phyloP scores from a whole-genome alignment of 2,329 filamentous ascomycete species.

The Ramichloridium luteum region DNA sequence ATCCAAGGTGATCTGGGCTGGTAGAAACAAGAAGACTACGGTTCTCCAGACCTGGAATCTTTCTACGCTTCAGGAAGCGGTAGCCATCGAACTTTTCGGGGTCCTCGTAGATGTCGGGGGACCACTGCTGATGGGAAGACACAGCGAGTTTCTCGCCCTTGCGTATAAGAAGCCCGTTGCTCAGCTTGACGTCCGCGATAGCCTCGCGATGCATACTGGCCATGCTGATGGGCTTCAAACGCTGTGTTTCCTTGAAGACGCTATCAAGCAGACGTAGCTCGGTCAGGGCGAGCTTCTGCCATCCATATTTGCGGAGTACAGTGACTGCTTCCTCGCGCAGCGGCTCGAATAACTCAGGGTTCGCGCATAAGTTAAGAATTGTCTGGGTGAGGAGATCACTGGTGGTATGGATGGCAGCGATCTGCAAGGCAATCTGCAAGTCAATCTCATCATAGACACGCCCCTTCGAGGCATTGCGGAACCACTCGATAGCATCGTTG shows the following conservation, averaged over 20 bases:
- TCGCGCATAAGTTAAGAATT: slow-evolving; percentile 14
- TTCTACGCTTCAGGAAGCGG: slow-evolving; percentile 14
- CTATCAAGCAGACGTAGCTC: slow-evolving; percentile 24
- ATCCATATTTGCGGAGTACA: slow-evolving; percentile 18
- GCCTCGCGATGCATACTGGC: slow-evolving; percentile 18
- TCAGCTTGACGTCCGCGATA: slow-evolving; percentile 14
- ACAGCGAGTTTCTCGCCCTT: slow-evolving; percentile 13
- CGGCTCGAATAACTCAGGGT: slow-evolving; percentile 18
- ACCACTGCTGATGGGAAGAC: slow-evolving; percentile 8
- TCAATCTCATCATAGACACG: slow-evolving; percentile 10
- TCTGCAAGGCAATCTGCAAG: slow-evolving; percentile 13
- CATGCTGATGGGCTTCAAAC: slow-evolving; percentile 14
- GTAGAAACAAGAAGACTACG: slow-evolving; percentile 11
- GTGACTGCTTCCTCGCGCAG: slow-evolving; percentile 12
- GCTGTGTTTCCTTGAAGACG: slow-evolving; percentile 24
- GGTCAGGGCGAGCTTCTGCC: slow-evolving; percentile 20
- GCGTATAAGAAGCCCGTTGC: slow-evolving; percentile 17
- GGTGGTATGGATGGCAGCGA: slow-evolving; percentile 21
- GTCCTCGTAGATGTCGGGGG: slow-evolving; percentile 10
- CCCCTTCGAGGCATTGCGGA: slow-evolving; percentile 16
- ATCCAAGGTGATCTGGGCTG: slow-evolving; percentile 15
- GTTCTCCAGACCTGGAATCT: slow-evolving; percentile 13
- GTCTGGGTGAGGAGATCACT: slow-evolving; percentile 17
- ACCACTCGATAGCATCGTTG: slow-evolving; percentile 20
- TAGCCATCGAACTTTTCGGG: slow-evolving; percentile 16